These are phyloP conservation scores for Primulina eburnea DNA, from an alignment of 257 asterid species.

Conservation along the genomic window DNA sequence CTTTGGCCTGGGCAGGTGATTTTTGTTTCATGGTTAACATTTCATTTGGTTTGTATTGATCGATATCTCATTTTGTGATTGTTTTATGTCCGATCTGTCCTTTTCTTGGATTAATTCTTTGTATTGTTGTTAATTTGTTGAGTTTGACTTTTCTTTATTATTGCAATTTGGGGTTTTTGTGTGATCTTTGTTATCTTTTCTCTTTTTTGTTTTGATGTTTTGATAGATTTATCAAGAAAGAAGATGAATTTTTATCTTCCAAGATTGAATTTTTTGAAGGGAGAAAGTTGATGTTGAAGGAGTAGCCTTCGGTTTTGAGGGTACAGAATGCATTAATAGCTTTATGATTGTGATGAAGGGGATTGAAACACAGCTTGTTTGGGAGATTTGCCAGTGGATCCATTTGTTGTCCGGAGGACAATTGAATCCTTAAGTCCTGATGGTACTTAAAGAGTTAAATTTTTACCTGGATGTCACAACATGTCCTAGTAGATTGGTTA, in stretches of 20 bases:
- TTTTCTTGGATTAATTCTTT: not conserved
- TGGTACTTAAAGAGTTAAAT: not conserved
- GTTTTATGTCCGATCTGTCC: slow-evolving; percentile 31
- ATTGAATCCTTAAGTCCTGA: slow-evolving; percentile 5
- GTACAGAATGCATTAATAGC: not conserved
- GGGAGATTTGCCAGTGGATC: slow-evolving; percentile 13
- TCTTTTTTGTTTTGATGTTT: not conserved
- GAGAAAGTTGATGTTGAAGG: slow-evolving; percentile 14
- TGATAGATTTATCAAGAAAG: slow-evolving; percentile 2
- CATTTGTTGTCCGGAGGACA: slow-evolving; percentile 17
- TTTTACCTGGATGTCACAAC: not conserved
- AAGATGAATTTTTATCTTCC: not conserved
- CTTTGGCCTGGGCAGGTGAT: slow-evolving; percentile 90
- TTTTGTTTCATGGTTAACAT: not conserved
- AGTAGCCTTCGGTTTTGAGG: not conserved
- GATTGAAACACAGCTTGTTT: not conserved
- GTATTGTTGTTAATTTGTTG: not conserved
- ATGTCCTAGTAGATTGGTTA: not conserved
- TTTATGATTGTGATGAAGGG: not conserved
- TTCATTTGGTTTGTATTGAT: not conserved
- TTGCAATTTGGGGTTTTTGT: slow-evolving; percentile 9
- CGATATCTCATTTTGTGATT: slow-evolving; percentile 10
- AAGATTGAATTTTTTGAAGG: slow-evolving; percentile 7
- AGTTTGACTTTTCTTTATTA: slow-evolving; percentile 10
- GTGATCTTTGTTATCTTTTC: not conserved